Base-by-base conservation (phyloP, 225 moss, liverwort and hornwort species). In the Anthoceros angustus region DNA sequence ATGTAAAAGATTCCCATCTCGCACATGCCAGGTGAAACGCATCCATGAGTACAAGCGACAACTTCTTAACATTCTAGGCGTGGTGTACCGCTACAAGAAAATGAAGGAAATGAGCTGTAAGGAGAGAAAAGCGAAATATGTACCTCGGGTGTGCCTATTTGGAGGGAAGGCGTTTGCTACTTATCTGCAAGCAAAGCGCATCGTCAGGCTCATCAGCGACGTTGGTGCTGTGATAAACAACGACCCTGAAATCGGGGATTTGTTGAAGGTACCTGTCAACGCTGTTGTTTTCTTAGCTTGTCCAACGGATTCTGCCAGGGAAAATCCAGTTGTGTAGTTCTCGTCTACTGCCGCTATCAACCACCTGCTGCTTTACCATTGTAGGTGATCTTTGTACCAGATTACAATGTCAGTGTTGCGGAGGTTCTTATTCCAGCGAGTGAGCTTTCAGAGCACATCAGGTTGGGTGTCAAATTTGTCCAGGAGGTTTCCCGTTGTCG, bases 151-250 rank as follows among this genome's bases (percentile, higher is more conserved):
- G 63, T 86, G 85, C 42, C 87, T 98, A 70, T 88, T 98, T 77
- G 86, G 95, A 42, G 95, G 95, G 25, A 98, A 98, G 78, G 95
- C 95, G 43, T 98, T 91, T 71, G 87, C 91, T n/a, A 98, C 91
- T 2, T 98, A 98, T 76, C 26, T 60, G 70, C 83, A 98, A 72
- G 95, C 88, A 5, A 92, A 98, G 78, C 87, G 84, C 40, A 92
- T 98, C 45, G 87, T 98, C 61, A 89, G 84, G 70, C 78, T 98
- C 43, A 92, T 98, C 16, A 83, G 76, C 9, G 88, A 98, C 10
- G 88, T 98, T 39, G 86, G 85, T 39, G 74, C 81, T 24, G 69
- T 82, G 32, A 72, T 98, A 39, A 98, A 98, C 73, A 75, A 74
- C n/a, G 95, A 98, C 67, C 45, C 81, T 0, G 91, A 89, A 25